Conservation (phyloP, 495 filamentous ascomycete species). For the Bacidia gigantensis region DNA sequence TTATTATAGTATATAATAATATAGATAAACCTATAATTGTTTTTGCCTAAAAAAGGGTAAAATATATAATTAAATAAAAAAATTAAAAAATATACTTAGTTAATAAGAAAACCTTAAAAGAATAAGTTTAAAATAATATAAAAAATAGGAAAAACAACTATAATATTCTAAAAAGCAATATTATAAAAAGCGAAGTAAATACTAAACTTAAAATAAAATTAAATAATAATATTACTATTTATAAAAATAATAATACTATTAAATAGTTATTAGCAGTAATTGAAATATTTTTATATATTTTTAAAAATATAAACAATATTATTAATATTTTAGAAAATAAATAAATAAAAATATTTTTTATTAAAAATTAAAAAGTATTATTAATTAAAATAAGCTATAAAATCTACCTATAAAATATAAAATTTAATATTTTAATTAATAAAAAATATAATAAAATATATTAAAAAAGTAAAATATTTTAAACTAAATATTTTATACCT, state of each 20-base stretch:
- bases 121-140: neutral
- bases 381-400: neutral
- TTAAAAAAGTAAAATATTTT: neutral
- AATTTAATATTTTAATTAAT: conserved; percentile 1
- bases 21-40: conserved; percentile 3
- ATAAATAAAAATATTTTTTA: conserved; percentile 1
- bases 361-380: neutral
- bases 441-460: conserved; percentile 10
- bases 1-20: neutral
- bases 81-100: conserved; percentile 4
- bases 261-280: neutral
- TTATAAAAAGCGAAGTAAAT: neutral
- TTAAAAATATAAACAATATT: neutral
- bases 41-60: neutral
- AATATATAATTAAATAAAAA: neutral
- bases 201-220: neutral
- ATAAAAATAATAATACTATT: neutral
- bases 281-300: neutral
- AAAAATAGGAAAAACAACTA: neutral
- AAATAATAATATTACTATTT: neutral
- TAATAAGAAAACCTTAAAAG: neutral
- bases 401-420: neutral
- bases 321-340: neutral
- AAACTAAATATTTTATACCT: neutral
- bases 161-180: neutral